Evolutionary conservation across 768 basidiomycete genomes (phyloP).

Genomic region (Porphyrellus cyaneotinctus): DNA sequence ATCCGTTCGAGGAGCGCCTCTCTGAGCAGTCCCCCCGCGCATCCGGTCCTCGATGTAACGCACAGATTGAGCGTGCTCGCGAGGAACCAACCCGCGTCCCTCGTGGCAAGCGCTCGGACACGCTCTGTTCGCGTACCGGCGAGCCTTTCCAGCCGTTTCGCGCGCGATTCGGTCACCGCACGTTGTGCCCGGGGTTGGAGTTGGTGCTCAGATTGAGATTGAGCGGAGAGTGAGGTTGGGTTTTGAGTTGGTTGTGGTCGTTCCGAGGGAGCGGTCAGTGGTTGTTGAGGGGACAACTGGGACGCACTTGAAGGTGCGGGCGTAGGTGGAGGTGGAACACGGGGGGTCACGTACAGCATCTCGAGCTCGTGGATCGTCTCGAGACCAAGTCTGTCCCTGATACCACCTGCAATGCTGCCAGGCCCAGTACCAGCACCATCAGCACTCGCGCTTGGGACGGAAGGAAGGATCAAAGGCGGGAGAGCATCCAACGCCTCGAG

Average conservation of each 20-base stretch:
- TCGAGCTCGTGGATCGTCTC: conserved; percentile 28
- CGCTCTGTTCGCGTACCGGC: conserved; percentile 15
- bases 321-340: not conserved
- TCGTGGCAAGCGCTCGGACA: conserved; percentile 22
- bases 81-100: conserved; percentile 29
- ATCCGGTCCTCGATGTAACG: not conserved
- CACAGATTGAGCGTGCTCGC: conserved; percentile 25
- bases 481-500: conserved; percentile 19
- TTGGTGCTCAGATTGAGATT: not conserved
- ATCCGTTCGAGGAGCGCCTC: conserved; percentile 21
- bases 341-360: conserved; percentile 10
- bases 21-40: conserved; percentile 1
- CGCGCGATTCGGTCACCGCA: not conserved
- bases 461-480: not conserved
- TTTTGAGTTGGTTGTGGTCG: not conserved
- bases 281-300: not conserved
- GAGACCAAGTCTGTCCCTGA: conserved; percentile 25
- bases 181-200: not conserved
- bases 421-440: too few species aligned
- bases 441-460: too few species aligned
- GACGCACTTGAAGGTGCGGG: not conserved
- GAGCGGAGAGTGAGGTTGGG: not conserved
- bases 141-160: conserved; percentile 8
- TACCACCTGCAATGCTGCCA: not conserved
- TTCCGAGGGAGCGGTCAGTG: not conserved